Evolutionary conservation across 441 rosid genomes (phyloP), one percentile per base, ranked within the genome.

Genomic region (Erysimum cheiri): DNA sequence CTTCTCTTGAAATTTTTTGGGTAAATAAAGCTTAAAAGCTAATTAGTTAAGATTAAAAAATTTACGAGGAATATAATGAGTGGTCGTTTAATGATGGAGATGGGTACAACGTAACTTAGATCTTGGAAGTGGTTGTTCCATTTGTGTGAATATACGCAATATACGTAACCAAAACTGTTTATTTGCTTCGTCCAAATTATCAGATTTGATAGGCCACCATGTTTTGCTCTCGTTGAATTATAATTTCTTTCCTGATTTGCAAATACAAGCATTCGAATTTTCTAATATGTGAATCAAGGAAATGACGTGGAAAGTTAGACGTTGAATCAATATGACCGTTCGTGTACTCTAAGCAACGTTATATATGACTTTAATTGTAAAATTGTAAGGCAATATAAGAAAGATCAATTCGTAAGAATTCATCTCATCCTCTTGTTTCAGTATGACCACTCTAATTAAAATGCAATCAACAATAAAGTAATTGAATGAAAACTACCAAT

Each of bases 171-270:
- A 58, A 36, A 47, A 59, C 19, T 59, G 19, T 12, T 22, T 41
- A 22, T 37, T 22, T 59, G 64, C 47, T 12, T 59, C 48, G 64
- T 39, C 64, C 12, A 59, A 19, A 24, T 12, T 3, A 37, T 22
- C 47, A 37, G 17, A 58, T 37, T 58, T 58, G 63, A 58, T n/a
- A 59, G 33, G 64, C 19, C 64, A 39, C 48, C 4, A 59, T 7
- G 48, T 39, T 39, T 58, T 37, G 63, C 32, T 37, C 44, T 26
- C 33, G 19, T 2, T 12, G 17, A 22, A 37, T 37, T 22, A 24
- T 57, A 22, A 37, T 36, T 35, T 35, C 9, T 7, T 19, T 57
- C 32, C 28, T 36, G 9, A 32, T 55, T 32, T 49, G 55, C 32
- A 24, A 49, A 49, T 26, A 15, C 24, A 26, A 33, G 9, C 28